Evolutionary conservation across 2,329 filamentous ascomycete species (phyloP), one percentile per base, ranked within the genome.

Genomic region (Pseudogymnoascus sp.): DNA sequence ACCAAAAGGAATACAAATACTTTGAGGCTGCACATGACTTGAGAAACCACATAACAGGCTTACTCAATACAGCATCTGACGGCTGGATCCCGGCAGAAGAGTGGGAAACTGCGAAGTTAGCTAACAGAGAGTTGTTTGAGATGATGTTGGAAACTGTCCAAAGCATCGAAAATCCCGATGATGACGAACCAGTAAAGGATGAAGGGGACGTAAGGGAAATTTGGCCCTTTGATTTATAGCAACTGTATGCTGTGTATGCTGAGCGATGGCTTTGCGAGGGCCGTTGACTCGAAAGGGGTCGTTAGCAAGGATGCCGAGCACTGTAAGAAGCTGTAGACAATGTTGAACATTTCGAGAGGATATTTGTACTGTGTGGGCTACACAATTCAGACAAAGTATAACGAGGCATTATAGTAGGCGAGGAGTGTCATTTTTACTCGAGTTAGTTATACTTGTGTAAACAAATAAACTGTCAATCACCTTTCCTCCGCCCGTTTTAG

Each of bases 21-120:
- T 68, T 69, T 35, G 61, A 68, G 59, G 47, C 50, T 4, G 62
- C 50, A 21, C 67, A 70, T 28, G 38, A 67, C 1, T 56, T 69
- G 53, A 69, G 63, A 44, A n/a, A 33, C 6, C 28, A 56, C 12
- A 38, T 71, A 4, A 61, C 47, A 11, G 37, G 62, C 14, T 37
- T 63, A 14, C 61, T 69, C 8, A 50, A 61, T 47, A 64, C 63
- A 1, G 60, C 62, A 62, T 61, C 63, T 14, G 67, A 71, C 50
- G 68, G 67, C 5, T 70, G 67, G 69, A 63, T 69, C 35, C 66
- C 61, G 18, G 12, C 53, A 14, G 65, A 69, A n/a, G 53, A 59
- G 7, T 70, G 68, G 68, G 66, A 70, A 64, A 56, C 18, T 14
- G 21, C 38, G 44, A 62, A 59, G 31, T 21, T 16, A 12, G 61